Conservation (phyloP, 345 rosid genomes). For the Garcia nutans region DNA sequence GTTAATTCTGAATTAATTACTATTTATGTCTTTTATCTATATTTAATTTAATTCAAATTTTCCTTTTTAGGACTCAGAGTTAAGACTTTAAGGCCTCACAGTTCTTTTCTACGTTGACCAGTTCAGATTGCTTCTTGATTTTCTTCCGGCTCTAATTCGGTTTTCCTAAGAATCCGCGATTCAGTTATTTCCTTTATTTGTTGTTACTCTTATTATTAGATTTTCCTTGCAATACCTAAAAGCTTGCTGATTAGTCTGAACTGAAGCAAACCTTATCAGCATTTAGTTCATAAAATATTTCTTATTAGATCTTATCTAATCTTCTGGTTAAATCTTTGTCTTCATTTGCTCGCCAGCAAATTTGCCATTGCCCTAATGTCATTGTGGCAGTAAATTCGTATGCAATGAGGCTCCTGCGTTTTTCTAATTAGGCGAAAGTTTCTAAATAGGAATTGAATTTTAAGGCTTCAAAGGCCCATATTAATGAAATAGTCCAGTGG, state of each 20-base stretch:
- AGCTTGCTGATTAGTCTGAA: neutral
- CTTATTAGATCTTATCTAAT: no score
- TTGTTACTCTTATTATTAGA: no score
- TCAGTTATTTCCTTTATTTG: neutral
- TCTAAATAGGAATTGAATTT: neutral
- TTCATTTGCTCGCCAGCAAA: neutral
- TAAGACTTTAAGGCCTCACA: no score
- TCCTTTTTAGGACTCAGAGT: neutral
- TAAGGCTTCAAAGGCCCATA: neutral
- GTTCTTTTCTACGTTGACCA: neutral
- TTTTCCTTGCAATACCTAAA: neutral
- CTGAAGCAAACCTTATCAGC: neutral
- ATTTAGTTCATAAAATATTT: no score
- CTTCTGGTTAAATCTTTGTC: no score
- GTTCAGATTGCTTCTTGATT: neutral
- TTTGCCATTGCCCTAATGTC: neutral
- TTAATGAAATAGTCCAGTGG: neutral
- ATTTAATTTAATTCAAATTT: neutral
- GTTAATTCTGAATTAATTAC: neutral
- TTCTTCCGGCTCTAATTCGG: neutral
- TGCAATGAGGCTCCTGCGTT: no score
- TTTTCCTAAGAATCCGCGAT: no score
- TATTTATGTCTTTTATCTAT: no score
- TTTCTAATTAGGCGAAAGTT: neutral
- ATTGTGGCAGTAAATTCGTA: neutral